Evolutionary conservation across 768 basidiomycete genomes (phyloP).

Genomic region (Pulveroboletus sp.): DNA sequence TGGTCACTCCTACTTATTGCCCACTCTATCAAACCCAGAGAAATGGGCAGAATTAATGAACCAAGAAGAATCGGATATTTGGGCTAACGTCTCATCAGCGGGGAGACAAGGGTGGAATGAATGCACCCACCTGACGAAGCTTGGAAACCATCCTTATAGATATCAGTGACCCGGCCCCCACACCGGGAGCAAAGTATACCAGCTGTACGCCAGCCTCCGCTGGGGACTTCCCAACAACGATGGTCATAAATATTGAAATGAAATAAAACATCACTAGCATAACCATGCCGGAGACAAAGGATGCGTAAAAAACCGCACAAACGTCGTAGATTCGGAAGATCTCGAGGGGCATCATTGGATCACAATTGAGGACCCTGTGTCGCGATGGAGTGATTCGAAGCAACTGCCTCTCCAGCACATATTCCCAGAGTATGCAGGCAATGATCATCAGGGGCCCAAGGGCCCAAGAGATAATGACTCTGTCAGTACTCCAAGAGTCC

Average conservation of each 20-base stretch:
- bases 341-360: not conserved
- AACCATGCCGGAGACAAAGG: not conserved
- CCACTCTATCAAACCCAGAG: too few relatives aligned
- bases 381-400: not conserved
- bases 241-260: not conserved
- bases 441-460: not conserved
- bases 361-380: not conserved
- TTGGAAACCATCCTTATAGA: not conserved
- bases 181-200: not conserved
- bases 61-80: too few relatives aligned
- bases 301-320: not conserved
- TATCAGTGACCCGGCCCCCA: not conserved
- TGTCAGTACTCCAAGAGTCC: not conserved
- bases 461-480: not conserved
- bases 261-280: not conserved
- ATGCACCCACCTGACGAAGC: not conserved
- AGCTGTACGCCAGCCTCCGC: not conserved
- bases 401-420: not conserved
- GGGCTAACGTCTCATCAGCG: too few relatives aligned
- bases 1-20: too few relatives aligned
- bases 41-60: too few relatives aligned
- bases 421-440: not conserved
- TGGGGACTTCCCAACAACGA: not conserved
- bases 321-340: not conserved
- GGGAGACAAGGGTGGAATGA: too few relatives aligned